These are phyloP conservation scores for Boletales sp. DNA, from an alignment of 768 basidiomycete genomes.

Conservation along the genomic window DNA sequence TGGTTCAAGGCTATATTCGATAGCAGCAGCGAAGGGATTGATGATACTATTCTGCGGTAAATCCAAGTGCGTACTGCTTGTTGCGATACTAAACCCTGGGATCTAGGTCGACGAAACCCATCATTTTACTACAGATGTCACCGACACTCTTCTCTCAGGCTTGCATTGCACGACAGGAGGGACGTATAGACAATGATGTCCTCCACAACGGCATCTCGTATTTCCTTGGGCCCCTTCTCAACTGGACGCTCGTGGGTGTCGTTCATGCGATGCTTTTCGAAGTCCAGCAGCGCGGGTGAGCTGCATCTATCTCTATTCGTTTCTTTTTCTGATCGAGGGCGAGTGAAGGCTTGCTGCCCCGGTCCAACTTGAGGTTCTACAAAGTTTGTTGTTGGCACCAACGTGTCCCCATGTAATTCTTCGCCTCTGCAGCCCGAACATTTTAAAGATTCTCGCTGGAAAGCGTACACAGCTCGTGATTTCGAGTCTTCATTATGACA, in stretches of 20 bases:
- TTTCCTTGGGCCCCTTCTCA: conserved; percentile 67
- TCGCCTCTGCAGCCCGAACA: conserved; percentile 54
- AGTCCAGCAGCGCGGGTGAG: conserved; percentile 53
- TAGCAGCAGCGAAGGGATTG: conserved; percentile 73
- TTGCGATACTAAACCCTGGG: not conserved
- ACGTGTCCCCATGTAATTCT: conserved; percentile 66
- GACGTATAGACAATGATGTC: conserved; percentile 63
- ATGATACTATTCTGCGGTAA: conserved; percentile 71
- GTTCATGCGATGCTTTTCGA: conserved; percentile 61
- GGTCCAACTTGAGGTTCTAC: conserved; percentile 60
- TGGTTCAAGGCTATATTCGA: conserved; percentile 84
- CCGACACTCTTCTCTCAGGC: conserved; percentile 66
- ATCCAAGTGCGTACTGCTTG: not conserved
- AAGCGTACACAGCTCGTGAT: conserved; percentile 33
- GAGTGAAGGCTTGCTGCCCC: conserved; percentile 44
- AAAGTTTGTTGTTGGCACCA: conserved; percentile 59
- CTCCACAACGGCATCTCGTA: conserved; percentile 75
- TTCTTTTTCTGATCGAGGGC: not conserved
- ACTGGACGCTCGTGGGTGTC: conserved; percentile 78
- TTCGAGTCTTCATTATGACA: conserved; percentile 33
- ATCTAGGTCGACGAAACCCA: conserved; percentile 67
- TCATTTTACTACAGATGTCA: conserved; percentile 61
- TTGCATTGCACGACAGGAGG: conserved; percentile 41
- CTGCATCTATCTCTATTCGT: not conserved
- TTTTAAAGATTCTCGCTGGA: conserved; percentile 44